These are phyloP conservation scores for Solanum clarkiae DNA, from an alignment of 257 asterid species.

Conservation along the genomic window DNA sequence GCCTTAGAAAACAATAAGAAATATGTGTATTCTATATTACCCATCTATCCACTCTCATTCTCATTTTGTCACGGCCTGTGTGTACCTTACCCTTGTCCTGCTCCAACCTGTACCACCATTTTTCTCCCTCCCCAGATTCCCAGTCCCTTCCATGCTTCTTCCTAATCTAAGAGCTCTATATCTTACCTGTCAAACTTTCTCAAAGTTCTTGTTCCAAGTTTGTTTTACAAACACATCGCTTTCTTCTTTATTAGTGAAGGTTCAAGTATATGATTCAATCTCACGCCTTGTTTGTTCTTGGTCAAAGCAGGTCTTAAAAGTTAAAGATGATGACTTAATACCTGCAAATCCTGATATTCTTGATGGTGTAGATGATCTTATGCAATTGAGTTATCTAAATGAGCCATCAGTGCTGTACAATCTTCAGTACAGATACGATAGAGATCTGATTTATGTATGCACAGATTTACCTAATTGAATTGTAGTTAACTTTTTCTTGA, in stretches of 20 bases:
- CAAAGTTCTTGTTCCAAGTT: neutral
- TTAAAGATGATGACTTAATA: constrained; percentile 46
- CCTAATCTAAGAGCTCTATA: neutral
- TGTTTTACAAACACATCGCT: neutral
- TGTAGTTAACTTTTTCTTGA: constrained; percentile 3
- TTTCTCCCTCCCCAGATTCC: neutral
- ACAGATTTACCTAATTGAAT: constrained; percentile 3
- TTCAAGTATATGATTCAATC: neutral
- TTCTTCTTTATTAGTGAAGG: neutral
- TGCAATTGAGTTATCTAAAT: constrained; percentile 91
- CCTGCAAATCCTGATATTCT: constrained; percentile 98
- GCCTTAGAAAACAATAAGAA: neutral
- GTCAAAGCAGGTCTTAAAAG: constrained; percentile 53
- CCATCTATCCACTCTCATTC: neutral
- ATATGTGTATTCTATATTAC: neutral
- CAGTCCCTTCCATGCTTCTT: neutral
- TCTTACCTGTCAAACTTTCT: neutral
- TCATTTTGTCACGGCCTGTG: neutral
- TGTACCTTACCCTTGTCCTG: neutral
- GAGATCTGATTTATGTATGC: constrained; percentile 81
- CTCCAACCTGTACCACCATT: neutral
- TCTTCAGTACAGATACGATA: constrained; percentile 82
- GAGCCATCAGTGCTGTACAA: constrained; percentile 95
- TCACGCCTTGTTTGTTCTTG: neutral
- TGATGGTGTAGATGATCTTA: constrained; percentile 94